Evolutionary conservation across 2,329 filamentous ascomycete species (phyloP), one percentile per base, ranked within the genome.

Genomic region (Sarocladium oryzae): DNA sequence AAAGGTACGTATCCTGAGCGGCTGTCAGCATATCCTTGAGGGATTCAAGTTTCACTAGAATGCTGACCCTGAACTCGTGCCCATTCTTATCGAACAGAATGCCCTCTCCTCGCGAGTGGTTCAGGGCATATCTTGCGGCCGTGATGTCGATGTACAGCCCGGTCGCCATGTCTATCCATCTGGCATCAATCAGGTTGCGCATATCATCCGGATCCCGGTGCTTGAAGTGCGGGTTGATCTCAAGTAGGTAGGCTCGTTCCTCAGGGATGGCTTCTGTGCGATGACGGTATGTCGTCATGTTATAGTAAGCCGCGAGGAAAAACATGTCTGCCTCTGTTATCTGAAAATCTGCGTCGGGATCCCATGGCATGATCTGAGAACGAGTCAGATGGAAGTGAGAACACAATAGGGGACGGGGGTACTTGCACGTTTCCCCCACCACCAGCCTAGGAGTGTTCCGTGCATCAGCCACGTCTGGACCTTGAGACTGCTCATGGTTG

Each of bases 381-480:
- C 38, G 2, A 43, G 35, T 45, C 23, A 51, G 40, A 15, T 24
- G 8, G 23, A 15, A 16, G 16, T 23, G 37, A 49, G 24, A 15
- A 18, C 13, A 40, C 11, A 43, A 16, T n/a, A 6, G n/a, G n/a
- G n/a, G 15, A 35, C 26, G 21, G 26, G 10, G 18, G 15, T 18
- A 55, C 58, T 61, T 62, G 68, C 69, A 63, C 69, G 71, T 45
- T 73, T 73, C 58, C 88, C 89, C 88, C 88, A 92, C 86, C 87
- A 92, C 88, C 88, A 93, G 6, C 88, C 88, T 28, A 93, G 71
- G 26, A 92, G 70, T n/a, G 85, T 86, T n/a, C 87, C 86, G 62
- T 92, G 88, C 60, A 88, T 87, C 54, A 92, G 79, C 88, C 88
- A 92, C 5, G 88, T 90, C 64, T 91, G 84, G 53, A 90, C 66